Evolutionary conservation across 805 yeast species (phyloP).

Genomic region (Candida pseudoglaebosa): DNA sequence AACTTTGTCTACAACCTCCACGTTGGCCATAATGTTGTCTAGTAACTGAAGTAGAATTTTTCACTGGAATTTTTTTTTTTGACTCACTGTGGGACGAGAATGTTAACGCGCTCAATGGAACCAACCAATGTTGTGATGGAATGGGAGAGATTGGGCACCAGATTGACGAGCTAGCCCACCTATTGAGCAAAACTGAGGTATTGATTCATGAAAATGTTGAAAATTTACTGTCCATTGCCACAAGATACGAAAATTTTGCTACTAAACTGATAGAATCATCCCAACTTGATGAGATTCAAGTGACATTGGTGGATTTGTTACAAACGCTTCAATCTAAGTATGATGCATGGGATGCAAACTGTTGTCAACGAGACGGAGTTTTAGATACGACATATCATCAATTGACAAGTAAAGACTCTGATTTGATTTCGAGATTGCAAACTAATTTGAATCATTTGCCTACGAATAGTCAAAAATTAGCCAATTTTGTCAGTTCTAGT

Average conservation of each 20-base stretch:
- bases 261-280: background rate
- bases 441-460: background rate
- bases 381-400: background rate
- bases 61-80: background rate
- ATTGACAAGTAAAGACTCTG: background rate
- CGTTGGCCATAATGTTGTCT: conserved; percentile 14
- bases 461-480: background rate
- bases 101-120: background rate
- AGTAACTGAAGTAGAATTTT: background rate
- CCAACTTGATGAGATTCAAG: background rate
- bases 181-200: conserved; percentile 9
- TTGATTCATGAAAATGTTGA: conserved; percentile 8
- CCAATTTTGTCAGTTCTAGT: no score
- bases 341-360: background rate
- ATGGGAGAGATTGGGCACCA: conserved; percentile 4
- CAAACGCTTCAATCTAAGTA: background rate
- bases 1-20: conserved; percentile 40
- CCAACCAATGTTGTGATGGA: background rate
- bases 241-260: background rate
- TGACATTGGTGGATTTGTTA: background rate
- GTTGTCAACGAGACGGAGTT: background rate
- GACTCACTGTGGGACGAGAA: conserved; percentile 2
- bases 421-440: background rate
- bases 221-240: conserved; percentile 4
- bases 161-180: conserved; percentile 10